Conservation (phyloP, 1,284 basidiomycete species). For the Malassezia arunalokei region DNA sequence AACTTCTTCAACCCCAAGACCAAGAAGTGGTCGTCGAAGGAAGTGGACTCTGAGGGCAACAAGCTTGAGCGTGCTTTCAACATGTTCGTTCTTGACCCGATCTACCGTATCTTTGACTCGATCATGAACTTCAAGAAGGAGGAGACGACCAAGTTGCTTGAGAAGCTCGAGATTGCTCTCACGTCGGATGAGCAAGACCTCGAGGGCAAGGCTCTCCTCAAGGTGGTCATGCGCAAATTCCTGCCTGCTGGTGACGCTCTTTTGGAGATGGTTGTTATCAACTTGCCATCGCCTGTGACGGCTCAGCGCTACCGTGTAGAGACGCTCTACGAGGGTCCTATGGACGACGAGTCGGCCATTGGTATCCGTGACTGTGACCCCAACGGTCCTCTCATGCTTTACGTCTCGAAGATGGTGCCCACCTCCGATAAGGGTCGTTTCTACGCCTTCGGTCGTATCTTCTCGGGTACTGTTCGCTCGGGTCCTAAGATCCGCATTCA, state of each 20-base stretch:
- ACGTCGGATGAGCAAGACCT: constrained; percentile 79
- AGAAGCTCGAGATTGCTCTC: constrained; percentile 93
- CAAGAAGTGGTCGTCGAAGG: constrained; percentile 86
- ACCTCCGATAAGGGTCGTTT: constrained; percentile 99
- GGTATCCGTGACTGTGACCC: constrained; percentile 98
- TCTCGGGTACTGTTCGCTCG: constrained; percentile 91
- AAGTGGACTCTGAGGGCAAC: constrained; percentile 69
- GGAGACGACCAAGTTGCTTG: constrained; percentile 66
- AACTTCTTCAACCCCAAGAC: constrained; percentile 98
- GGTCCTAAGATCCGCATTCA: constrained; percentile 99
- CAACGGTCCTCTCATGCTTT: constrained; percentile 89
- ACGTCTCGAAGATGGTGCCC: constrained; percentile 99
- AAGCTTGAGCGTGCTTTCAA: constrained; percentile 56
- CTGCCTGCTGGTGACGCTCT: constrained; percentile 96
- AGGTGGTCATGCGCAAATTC: constrained; percentile 99
- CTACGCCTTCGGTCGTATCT: constrained; percentile 99
- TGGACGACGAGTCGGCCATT: constrained; percentile 98
- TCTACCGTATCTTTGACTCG: constrained; percentile 95
- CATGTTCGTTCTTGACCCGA: constrained; percentile 92
- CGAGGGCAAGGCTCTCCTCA: constrained; percentile 92
- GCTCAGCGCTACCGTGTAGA: constrained; percentile 98
- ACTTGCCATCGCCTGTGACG: constrained; percentile 78
- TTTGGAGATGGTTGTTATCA: constrained; percentile 99
- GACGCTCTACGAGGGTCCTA: constrained; percentile 98
- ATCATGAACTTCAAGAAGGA: constrained; percentile 99